Evolutionary conservation across 257 asterid species (phyloP).

Genomic region (Prunella vulgaris): DNA sequence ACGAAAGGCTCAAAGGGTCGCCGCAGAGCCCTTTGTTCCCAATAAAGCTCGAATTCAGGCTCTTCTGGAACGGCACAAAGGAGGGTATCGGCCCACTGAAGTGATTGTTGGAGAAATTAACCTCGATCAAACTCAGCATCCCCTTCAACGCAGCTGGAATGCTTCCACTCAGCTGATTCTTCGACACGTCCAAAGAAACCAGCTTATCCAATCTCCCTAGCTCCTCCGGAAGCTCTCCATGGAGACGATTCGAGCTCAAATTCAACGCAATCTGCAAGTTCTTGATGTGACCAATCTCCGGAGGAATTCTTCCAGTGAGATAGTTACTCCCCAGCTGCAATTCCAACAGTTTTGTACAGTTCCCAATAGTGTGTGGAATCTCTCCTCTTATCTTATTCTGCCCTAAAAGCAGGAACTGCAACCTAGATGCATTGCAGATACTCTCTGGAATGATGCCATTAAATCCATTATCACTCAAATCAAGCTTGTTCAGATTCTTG

Average conservation of each 20-base stretch:
- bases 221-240: conserved; percentile 72
- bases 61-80: conserved; percentile 79
- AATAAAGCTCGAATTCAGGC: conserved; percentile 69
- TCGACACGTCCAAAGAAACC: conserved; percentile 81
- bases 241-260: conserved; percentile 78
- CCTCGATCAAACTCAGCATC: conserved; percentile 91
- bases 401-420: conserved; percentile 71
- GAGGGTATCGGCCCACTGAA: conserved; percentile 74
- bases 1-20: conserved; percentile 59
- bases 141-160: conserved; percentile 73
- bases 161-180: conserved; percentile 73
- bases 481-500: conserved; percentile 79
- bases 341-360: conserved; percentile 77
- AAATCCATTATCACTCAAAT: conserved; percentile 67
- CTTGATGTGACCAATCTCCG: conserved; percentile 79
- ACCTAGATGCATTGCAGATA: conserved; percentile 67
- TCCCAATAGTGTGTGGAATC: conserved; percentile 80
- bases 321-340: conserved; percentile 70
- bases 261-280: conserved; percentile 84
- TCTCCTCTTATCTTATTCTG: conserved; percentile 62
- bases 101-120: conserved; percentile 78
- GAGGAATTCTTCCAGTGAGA: conserved; percentile 72
- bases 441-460: conserved; percentile 63
- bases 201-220: conserved; percentile 86
- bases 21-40: conserved; percentile 93